Conservation (phyloP, 257 asterid genomes). For the Solanum etuberosum region DNA sequence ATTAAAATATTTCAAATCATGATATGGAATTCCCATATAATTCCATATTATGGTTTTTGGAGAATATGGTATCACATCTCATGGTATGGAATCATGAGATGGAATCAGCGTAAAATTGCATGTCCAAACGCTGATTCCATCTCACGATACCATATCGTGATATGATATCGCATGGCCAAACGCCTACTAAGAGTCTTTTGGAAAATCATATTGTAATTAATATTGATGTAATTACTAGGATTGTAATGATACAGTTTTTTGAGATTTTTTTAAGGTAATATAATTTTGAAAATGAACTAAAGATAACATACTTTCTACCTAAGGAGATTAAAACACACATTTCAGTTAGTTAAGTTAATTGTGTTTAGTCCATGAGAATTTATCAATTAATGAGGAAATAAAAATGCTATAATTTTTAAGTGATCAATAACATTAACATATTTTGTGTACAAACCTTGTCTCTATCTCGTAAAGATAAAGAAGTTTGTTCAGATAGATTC, state of each 20-base stretch:
- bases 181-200: not conserved
- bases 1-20: no score
- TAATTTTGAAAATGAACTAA: not conserved
- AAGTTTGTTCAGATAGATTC: rapidly evolving
- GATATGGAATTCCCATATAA: no score
- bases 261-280: not conserved
- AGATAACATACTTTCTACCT: not conserved
- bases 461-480: not conserved
- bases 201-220: not conserved
- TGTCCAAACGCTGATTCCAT: no score
- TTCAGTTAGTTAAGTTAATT: not conserved
- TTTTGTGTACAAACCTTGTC: not conserved
- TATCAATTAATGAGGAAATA: not conserved
- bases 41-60: no score
- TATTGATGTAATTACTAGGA: not conserved
- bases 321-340: not conserved
- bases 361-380: not conserved
- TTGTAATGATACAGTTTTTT: not conserved
- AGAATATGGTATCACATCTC: no score
- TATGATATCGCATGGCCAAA: no score
- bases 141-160: no score
- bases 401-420: not conserved
- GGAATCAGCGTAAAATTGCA: no score
- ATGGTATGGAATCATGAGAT: no score
- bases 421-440: not conserved